Conservation (phyloP, 2,329 filamentous ascomycete species). For the Aaosphaeria pasadenensis region DNA sequence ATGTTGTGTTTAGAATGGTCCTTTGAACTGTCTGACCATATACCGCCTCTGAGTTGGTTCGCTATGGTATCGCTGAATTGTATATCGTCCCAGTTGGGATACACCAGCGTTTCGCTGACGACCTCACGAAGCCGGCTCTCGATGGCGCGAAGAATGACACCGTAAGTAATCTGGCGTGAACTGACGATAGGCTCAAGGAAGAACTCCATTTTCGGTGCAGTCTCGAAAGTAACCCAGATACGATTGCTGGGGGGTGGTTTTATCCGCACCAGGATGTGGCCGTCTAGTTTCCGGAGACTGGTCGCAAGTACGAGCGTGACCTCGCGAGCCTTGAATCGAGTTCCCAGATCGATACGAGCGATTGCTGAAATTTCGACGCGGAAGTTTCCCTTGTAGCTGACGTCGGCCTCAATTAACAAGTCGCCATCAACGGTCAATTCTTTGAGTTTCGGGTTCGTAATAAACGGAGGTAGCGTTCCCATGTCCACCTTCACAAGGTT, state of each 20-base stretch:
- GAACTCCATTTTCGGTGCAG: slow-evolving; percentile 91
- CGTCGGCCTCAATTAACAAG: slow-evolving; percentile 79
- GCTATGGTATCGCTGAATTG: slow-evolving; percentile 81
- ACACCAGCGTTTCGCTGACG: slow-evolving; percentile 83
- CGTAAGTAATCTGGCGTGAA: slow-evolving; percentile 91
- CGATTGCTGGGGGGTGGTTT: slow-evolving; percentile 95
- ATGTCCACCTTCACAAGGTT: slow-evolving; percentile 80
- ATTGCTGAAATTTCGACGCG: slow-evolving; percentile 89
- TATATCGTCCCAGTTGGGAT: slow-evolving; percentile 94
- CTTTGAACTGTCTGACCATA: slow-evolving; percentile 56
- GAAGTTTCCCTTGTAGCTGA: slow-evolving; percentile 87
- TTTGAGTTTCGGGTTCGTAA: slow-evolving; percentile 83
- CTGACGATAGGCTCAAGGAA: slow-evolving; percentile 95
- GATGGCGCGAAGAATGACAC: slow-evolving; percentile 85
- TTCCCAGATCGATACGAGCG: slow-evolving; percentile 83
- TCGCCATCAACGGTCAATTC: slow-evolving; percentile 92
- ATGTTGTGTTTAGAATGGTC: background rate
- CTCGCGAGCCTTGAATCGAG: slow-evolving; percentile 84
- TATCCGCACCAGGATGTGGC: slow-evolving; percentile 79
- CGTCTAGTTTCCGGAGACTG: slow-evolving; percentile 79
- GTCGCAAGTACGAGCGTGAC: slow-evolving; percentile 86
- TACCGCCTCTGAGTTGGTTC: slow-evolving; percentile 79
- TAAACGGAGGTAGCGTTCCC: slow-evolving; percentile 80
- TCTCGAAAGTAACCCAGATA: slow-evolving; percentile 92
- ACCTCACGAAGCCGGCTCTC: slow-evolving; percentile 95